A percentile compares a stretch with the other conserved stretches of the same genome.
Evolutionary conservation across 345 rosid species (phyloP).

Genomic region (Acer yangbiense): DNA sequence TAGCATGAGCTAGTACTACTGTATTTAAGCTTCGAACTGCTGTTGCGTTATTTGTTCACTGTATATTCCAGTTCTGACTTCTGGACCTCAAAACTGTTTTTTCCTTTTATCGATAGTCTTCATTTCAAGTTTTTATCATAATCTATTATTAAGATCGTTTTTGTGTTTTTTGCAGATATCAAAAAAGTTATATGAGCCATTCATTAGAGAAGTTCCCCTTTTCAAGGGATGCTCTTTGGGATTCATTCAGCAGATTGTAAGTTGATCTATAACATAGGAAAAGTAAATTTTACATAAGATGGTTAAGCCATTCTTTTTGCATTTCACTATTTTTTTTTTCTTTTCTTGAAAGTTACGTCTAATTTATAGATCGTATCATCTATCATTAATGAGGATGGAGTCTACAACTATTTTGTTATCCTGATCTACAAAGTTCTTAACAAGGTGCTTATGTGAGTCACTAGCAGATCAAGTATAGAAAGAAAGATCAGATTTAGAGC

Average conservation of each 20-base stretch:
- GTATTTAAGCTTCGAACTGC: neutral
- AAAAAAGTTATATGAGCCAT: constrained; percentile 70
- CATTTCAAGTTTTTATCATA: neutral
- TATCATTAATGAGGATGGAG: too few relatives aligned
- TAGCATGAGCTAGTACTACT: neutral
- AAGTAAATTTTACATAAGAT: neutral
- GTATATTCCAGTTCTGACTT: neutral
- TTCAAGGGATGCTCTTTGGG: constrained; percentile 70
- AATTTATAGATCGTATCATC: too few relatives aligned
- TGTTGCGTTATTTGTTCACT: neutral
- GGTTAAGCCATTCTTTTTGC: neutral
- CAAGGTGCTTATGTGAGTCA: neutral
- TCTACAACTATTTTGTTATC: neutral
- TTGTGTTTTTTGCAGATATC: constrained; percentile 56
- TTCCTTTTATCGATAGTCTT: neutral
- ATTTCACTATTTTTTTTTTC: too few relatives aligned
- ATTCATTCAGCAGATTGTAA: constrained; percentile 84
- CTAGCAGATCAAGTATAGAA: neutral
- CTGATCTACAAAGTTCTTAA: neutral
- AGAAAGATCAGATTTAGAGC: neutral
- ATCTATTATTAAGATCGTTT: neutral
- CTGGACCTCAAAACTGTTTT: neutral
- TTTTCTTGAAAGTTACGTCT: too few relatives aligned
- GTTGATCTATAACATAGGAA: constrained; percentile 20
- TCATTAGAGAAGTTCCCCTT: constrained; percentile 60